phyloP scores from a whole-genome alignment of 2,329 filamentous ascomycete species.

The Fusarium pseudocircinatum region DNA sequence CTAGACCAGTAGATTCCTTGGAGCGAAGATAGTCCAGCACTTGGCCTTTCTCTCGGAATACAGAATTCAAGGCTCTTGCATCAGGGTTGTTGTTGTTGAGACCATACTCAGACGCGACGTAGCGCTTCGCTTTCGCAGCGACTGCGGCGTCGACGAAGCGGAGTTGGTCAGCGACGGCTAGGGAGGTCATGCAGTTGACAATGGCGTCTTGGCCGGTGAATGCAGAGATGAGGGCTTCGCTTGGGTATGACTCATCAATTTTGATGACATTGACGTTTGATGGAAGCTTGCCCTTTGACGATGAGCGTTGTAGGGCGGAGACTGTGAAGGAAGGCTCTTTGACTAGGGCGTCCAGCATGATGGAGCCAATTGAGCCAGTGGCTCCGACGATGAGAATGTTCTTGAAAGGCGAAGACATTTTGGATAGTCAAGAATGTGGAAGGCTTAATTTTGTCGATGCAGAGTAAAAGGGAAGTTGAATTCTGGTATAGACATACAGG shows the following conservation, averaged over 20 bases:
- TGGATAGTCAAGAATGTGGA: accelerated
- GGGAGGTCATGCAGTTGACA: constrained; percentile 8
- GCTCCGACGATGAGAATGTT: background rate
- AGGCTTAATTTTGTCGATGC: accelerated
- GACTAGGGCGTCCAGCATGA: background rate
- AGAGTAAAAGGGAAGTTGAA: accelerated
- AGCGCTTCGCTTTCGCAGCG: background rate
- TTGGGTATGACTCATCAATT: constrained; percentile 5
- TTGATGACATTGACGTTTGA: background rate
- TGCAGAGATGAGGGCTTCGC: background rate
- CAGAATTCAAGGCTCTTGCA: background rate
- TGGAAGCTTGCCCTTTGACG: background rate
- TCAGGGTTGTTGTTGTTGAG: constrained; percentile 14
- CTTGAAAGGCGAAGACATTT: constrained; percentile 1
- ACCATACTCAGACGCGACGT: background rate
- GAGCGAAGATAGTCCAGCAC: constrained; percentile 8
- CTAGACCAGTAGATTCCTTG: background rate
- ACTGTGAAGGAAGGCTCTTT: background rate
- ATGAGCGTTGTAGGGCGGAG: background rate
- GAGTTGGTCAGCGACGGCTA: constrained; percentile 3
- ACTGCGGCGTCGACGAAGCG: constrained; percentile 7
- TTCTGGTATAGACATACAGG: accelerated
- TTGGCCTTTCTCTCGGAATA: constrained; percentile 9
- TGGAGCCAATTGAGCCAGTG: background rate
- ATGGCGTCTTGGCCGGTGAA: background rate